Evolutionary conservation across 352 stramenopile species (phyloP).

Genomic region (Peronospora farinosa): DNA sequence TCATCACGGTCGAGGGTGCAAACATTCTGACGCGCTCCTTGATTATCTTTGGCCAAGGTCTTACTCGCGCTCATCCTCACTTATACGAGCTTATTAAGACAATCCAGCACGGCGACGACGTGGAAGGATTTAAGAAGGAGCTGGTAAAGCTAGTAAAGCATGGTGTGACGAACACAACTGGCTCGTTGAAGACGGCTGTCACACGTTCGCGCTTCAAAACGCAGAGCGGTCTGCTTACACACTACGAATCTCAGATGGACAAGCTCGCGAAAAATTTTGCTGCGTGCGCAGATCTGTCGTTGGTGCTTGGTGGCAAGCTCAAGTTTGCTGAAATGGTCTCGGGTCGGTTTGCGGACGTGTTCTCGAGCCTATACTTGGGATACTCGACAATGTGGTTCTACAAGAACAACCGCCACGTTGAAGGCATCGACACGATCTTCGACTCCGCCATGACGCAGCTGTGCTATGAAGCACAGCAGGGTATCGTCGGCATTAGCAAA

Average conservation of each 20-base stretch:
- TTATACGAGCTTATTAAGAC: constrained; percentile 96
- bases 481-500: constrained; percentile 91
- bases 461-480: constrained; percentile 93
- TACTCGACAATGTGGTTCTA: constrained; percentile 97
- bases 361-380: constrained; percentile 95
- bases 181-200: constrained; percentile 86
- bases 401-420: constrained; percentile 89
- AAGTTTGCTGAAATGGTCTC: constrained; percentile 99
- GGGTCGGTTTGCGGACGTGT: constrained; percentile 93
- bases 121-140: constrained; percentile 90
- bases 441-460: constrained; percentile 96
- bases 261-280: constrained; percentile 97
- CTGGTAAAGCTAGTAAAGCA: constrained; percentile 93
- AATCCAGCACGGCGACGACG: constrained; percentile 92
- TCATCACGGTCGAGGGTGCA: constrained; percentile 96
- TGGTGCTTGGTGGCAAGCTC: constrained; percentile 95
- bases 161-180: constrained; percentile 87
- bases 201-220: constrained; percentile 89
- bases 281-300: constrained; percentile 91
- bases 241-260: constrained; percentile 97
- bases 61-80: constrained; percentile 96
- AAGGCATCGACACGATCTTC: constrained; percentile 93
- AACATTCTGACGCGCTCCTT: constrained; percentile 97
- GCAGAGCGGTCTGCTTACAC: constrained; percentile 75
- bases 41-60: constrained; percentile 97